A percentile compares a stretch with the other conserved stretches of the same genome.
Conservation (phyloP, 331 rosid species). For the Stylosanthes scabra region DNA sequence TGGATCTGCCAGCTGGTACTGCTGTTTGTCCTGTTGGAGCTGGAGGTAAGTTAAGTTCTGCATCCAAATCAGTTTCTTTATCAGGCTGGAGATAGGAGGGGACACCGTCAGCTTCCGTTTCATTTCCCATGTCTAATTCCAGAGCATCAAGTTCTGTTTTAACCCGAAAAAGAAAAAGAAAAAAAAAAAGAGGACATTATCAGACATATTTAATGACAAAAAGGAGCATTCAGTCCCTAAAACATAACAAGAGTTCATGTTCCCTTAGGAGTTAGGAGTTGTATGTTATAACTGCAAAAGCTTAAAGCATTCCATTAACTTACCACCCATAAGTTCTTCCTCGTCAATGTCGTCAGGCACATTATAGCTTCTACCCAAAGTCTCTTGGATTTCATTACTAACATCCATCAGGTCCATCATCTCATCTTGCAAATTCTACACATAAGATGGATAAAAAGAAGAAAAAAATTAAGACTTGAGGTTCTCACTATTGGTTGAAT, state of each 20-base stretch:
- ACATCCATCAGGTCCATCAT: conserved; percentile 99
- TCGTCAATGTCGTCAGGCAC: conserved; percentile 98
- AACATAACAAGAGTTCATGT: not conserved
- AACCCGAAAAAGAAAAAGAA: conserved; percentile 3
- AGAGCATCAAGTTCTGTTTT: conserved; percentile 89
- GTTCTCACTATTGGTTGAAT: conserved; percentile 13
- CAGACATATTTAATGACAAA: not conserved
- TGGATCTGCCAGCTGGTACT: conserved; percentile 70
- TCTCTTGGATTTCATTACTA: conserved; percentile 90
- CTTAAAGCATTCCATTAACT: conserved; percentile 41
- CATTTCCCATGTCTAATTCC: conserved; percentile 93
- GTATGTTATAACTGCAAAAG: conserved; percentile 12
- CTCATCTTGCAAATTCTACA: conserved; percentile 96
- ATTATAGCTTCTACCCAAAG: conserved; percentile 93
- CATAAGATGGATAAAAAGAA: not conserved
- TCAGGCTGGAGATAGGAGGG: conserved; percentile 99
- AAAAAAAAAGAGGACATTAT: not conserved
- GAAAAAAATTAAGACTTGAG: conserved; percentile 33
- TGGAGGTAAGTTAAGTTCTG: conserved; percentile 88
- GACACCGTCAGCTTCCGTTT: conserved; percentile 79
- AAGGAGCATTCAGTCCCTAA: not conserved
- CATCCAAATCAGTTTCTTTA: conserved; percentile 75
- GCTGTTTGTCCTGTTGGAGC: conserved; percentile 85
- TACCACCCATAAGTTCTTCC: conserved; percentile 98
- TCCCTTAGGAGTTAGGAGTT: not conserved